These are phyloP conservation scores for Chrysopogon serrulatus DNA, from an alignment of 176 grass and related monocot genomes.

Conservation along the genomic window DNA sequence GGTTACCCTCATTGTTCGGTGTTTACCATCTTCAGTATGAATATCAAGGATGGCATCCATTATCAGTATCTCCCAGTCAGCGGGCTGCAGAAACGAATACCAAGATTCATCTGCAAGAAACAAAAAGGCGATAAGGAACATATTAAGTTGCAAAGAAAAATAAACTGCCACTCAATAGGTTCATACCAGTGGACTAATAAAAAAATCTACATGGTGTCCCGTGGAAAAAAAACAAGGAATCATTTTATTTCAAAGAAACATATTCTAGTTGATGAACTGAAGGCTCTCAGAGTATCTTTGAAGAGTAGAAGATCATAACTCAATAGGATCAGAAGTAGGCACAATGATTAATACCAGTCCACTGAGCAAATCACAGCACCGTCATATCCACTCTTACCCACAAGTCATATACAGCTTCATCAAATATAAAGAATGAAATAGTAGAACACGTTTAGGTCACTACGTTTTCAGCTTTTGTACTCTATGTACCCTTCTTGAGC, in stretches of 20 bases:
- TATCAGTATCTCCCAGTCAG: slow-evolving; percentile 58
- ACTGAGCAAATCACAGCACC: neutral
- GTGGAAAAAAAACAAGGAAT: neutral
- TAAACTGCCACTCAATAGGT: neutral
- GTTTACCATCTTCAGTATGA: slow-evolving; percentile 51
- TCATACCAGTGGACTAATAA: neutral
- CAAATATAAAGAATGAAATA: neutral
- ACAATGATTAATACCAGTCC: neutral
- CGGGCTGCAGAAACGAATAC: slow-evolving; percentile 44
- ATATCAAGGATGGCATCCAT: slow-evolving; percentile 72
- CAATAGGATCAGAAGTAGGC: neutral
- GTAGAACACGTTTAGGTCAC: neutral
- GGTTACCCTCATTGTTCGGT: slow-evolving; percentile 48
- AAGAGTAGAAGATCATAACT: neutral
- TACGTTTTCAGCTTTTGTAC: neutral
- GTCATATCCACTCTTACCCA: neutral
- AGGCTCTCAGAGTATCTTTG: neutral
- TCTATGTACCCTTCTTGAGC: neutral
- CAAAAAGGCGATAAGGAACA: neutral
- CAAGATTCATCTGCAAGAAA: slow-evolving; percentile 51
- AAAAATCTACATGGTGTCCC: too few relatives aligned
- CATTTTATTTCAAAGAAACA: neutral
- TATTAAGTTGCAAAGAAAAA: neutral
- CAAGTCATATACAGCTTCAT: neutral
- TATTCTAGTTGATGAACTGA: neutral